phyloP scores from a whole-genome alignment of 768 basidiomycete species.

The Russula sp. region DNA sequence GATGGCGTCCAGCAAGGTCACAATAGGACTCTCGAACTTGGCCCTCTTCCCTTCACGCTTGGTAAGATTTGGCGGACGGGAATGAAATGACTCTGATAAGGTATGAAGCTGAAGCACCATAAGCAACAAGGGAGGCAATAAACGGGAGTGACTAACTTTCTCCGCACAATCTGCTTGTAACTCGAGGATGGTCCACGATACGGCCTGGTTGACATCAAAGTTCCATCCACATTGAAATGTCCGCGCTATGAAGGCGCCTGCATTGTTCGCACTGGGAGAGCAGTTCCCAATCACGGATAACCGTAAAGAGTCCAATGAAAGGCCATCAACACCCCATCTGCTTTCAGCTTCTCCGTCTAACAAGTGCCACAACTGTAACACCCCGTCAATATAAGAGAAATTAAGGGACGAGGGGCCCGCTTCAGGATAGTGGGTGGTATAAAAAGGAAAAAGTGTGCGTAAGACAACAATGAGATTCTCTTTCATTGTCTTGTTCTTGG shows the following conservation, averaged over 20 bases:
- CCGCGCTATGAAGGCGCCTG: conserved; percentile 46
- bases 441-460: conserved; percentile 63
- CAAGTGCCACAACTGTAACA: conserved; percentile 46
- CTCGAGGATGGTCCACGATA: conserved; percentile 74
- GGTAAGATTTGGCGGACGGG: conserved; percentile 31
- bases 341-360: conserved; percentile 57
- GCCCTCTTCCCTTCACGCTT: conserved; percentile 41
- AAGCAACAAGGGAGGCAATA: conserved; percentile 1
- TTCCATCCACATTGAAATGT: conserved; percentile 70
- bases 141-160: conserved; percentile 39
- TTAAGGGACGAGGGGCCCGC: conserved; percentile 23
- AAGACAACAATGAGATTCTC: conserved; percentile 74
- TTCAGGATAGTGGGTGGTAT: conserved; percentile 32
- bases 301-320: conserved; percentile 60
- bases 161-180: conserved; percentile 72
- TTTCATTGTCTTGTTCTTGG: conserved; percentile 68
- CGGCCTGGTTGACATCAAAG: conserved; percentile 61
- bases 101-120: conserved; percentile 44
- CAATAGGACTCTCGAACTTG: conserved; percentile 53
- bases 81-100: conserved; percentile 49
- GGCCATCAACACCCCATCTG: conserved; percentile 55
- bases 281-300: conserved; percentile 37
- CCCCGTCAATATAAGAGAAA: conserved; percentile 39
- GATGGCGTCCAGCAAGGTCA: conserved; percentile 45
- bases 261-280: conserved; percentile 7